Conservation (phyloP, 345 rosid genomes). For the Sisymbrium irio region DNA sequence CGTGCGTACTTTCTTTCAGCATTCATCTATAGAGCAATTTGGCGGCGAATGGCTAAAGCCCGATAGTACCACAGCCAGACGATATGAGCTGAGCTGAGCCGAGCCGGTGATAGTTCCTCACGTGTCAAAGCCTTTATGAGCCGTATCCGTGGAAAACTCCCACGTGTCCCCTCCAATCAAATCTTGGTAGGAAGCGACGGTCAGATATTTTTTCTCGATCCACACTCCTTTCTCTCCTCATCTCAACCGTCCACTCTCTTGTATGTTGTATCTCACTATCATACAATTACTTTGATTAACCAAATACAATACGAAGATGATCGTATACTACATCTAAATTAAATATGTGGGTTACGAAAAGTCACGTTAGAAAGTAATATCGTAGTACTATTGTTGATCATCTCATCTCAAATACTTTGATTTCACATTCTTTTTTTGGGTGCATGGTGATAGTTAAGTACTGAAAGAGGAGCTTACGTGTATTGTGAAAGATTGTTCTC, state of each 20-base stretch:
- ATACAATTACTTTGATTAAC: background rate
- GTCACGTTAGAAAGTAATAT: background rate
- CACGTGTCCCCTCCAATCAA: slow-evolving; percentile 15
- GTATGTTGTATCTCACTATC: slow-evolving; percentile 15
- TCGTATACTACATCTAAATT: background rate
- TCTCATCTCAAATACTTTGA: background rate
- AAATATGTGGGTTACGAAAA: background rate
- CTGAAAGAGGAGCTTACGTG: background rate
- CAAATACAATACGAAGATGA: background rate
- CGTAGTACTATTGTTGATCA: background rate
- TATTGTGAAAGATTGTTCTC: slow-evolving; percentile 14
- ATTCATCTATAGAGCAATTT: background rate
- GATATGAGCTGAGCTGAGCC: background rate
- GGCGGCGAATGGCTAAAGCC: slow-evolving; percentile 22
- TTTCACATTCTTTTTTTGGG: slow-evolving; percentile 7
- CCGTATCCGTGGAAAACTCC: background rate
- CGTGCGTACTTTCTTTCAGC: background rate
- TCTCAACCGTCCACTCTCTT: slow-evolving; percentile 34
- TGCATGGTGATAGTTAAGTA: background rate
- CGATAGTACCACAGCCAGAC: background rate
- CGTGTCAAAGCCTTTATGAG: slow-evolving; percentile 2
- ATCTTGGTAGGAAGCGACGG: slow-evolving; percentile 21
- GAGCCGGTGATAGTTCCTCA: background rate
- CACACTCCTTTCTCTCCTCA: slow-evolving; percentile 6
- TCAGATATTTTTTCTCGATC: slow-evolving; percentile 13